phyloP scores from a whole-genome alignment of 1,284 basidiomycete genomes.

The Omphalotus olearius region DNA sequence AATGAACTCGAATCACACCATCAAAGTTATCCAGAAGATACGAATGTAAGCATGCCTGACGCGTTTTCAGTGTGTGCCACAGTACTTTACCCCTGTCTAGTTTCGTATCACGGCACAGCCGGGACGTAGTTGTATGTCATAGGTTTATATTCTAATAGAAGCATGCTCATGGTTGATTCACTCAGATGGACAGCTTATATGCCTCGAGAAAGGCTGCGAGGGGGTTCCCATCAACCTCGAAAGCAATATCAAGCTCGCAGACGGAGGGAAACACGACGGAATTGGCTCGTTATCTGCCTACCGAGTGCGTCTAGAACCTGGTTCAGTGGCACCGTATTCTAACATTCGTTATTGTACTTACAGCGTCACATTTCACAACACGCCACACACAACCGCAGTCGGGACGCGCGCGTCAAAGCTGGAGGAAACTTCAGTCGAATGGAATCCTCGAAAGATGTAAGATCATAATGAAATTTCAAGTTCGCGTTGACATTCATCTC shows the following conservation, averaged over 20 bases:
- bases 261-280: constrained; percentile 38
- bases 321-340: background rate
- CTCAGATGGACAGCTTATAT: constrained; percentile 38
- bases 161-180: constrained; percentile 8
- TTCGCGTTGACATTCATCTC: too few species aligned
- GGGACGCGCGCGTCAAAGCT: constrained; percentile 22
- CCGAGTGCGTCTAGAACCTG: constrained; percentile 29
- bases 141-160: constrained; percentile 1
- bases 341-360: background rate
- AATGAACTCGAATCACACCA: constrained; percentile 34
- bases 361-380: constrained; percentile 29
- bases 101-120: constrained; percentile 35
- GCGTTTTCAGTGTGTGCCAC: constrained; percentile 9
- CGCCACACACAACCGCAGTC: constrained; percentile 23
- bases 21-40: constrained; percentile 31
- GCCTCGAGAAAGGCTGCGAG: constrained; percentile 41
- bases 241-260: constrained; percentile 23
- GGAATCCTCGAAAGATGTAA: too few species aligned
- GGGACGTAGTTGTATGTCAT: constrained; percentile 35
- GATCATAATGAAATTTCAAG: too few species aligned
- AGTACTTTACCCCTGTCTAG: constrained; percentile 23
- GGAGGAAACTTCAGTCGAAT: constrained; percentile 1
- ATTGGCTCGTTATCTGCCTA: constrained; percentile 41
- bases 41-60: constrained; percentile 27
- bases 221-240: constrained; percentile 27